These are phyloP conservation scores for Ascochyta koolunga DNA, from an alignment of 2,329 filamentous ascomycete genomes.

Conservation along the genomic window DNA sequence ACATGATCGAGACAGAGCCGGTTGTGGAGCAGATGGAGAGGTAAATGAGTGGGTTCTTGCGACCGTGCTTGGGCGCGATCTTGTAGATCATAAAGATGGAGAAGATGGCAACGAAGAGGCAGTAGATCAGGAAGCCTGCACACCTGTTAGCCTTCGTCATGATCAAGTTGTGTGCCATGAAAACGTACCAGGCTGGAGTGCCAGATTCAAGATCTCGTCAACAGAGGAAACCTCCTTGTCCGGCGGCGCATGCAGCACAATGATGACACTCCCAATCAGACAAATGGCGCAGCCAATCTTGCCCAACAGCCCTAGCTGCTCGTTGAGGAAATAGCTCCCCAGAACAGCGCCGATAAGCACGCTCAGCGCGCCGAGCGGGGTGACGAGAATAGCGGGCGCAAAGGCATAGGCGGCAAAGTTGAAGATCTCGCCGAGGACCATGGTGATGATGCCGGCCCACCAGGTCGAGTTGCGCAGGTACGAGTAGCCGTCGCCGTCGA, in stretches of 20 bases:
- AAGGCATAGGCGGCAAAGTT: conserved; percentile 99
- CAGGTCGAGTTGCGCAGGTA: conserved; percentile 95
- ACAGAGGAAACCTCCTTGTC: conserved; percentile 91
- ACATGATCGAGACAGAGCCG: conserved; percentile 97
- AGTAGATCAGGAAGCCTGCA: conserved; percentile 88
- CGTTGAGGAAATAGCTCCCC: conserved; percentile 91
- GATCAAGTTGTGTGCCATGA: background rate
- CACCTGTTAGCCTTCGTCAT: conserved; percentile 17
- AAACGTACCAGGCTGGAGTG: conserved; percentile 80
- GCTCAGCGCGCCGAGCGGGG: conserved; percentile 88
- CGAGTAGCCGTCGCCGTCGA: conserved; percentile 93
- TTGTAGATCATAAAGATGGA: conserved; percentile 96
- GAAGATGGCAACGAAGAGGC: conserved; percentile 78
- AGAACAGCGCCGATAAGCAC: conserved; percentile 94
- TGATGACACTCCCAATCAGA: conserved; percentile 93
- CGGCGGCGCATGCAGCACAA: conserved; percentile 94
- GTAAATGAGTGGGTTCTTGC: conserved; percentile 94
- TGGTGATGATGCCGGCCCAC: conserved; percentile 91
- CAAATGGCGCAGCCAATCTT: conserved; percentile 96
- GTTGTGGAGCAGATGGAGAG: conserved; percentile 98
- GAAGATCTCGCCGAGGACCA: conserved; percentile 90
- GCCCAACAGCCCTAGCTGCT: conserved; percentile 86
- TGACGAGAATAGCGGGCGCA: conserved; percentile 97
- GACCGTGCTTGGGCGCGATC: conserved; percentile 86
- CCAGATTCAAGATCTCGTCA: conserved; percentile 88